A percentile compares a stretch with the other conserved stretches of the same genome.
phyloP scores from a whole-genome alignment of 805 yeast genomes.

The Vanderwaltozyma polyspora region DNA sequence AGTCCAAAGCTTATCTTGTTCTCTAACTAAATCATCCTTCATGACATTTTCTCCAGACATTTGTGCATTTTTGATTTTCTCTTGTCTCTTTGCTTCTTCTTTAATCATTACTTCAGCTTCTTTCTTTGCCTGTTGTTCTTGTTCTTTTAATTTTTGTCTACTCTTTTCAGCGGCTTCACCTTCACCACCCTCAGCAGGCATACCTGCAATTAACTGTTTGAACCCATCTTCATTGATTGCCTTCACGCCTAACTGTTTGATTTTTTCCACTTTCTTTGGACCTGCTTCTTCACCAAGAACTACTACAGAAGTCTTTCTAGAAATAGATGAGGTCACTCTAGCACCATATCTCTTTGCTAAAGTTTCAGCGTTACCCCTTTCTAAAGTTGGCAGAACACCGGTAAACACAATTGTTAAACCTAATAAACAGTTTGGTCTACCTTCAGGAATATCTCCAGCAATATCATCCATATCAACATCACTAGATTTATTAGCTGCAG shows the following conservation, averaged over 20 bases:
- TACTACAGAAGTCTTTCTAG: constrained; percentile 75
- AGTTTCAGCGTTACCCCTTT: constrained; percentile 63
- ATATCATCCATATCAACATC: constrained; percentile 8
- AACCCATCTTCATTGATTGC: constrained; percentile 85
- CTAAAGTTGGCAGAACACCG: constrained; percentile 71
- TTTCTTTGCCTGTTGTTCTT: constrained; percentile 44
- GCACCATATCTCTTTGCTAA: constrained; percentile 86
- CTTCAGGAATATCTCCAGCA: constrained; percentile 53
- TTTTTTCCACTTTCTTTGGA: constrained; percentile 80
- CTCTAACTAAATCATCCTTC: constrained; percentile 14
- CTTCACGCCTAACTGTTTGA: constrained; percentile 60
- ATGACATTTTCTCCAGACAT: constrained; percentile 17
- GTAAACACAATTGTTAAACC: constrained; percentile 92
- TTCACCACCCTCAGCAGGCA: constrained; percentile 90
- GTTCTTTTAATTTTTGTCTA: constrained; percentile 53
- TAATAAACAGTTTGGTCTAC: constrained; percentile 72
- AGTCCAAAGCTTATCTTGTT: constrained; percentile 75
- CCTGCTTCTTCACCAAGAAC: constrained; percentile 96
- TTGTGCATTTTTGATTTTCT: constrained; percentile 17
- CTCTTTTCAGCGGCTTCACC: constrained; percentile 73
- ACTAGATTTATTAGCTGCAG: constrained; percentile 23
- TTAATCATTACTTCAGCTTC: constrained; percentile 39
- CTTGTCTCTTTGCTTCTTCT: constrained; percentile 32
- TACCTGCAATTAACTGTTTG: constrained; percentile 51
- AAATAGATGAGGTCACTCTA: constrained; percentile 73